Base-by-base conservation (phyloP, 179 eudicot genomes). In the Beta lomatogona region DNA sequence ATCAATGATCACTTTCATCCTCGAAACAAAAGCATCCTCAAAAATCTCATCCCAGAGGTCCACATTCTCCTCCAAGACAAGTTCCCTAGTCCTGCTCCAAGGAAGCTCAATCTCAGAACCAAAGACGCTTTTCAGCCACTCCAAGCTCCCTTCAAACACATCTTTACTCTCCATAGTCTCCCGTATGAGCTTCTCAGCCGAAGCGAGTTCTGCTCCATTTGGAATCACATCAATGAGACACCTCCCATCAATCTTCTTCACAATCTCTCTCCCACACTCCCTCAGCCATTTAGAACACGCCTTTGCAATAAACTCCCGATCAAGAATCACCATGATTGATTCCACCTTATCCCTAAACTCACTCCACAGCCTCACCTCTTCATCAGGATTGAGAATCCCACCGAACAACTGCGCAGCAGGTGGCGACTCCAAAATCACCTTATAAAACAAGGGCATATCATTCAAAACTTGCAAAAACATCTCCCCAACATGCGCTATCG, bases 331-430 rank as follows among this genome's bases (percentile, higher is more conserved):
- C 98, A 94, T 93, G 1, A 75, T 73, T 14, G 93, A 85, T 78
- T 96, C 98, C 83, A 96, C 85, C 71, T 86, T 90, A 58, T 94
- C 97, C 89, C 92, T 89, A 77, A 94, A 94, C 61, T 81, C 84
- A 50, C 89, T 86, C 99, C 99, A 96, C 86, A 89, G 72, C 86
- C 91, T 91, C 58, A 90, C 93, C 85, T 96, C 99, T 84, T 96
- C 97, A 19, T 96, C 94, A 0, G 98, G 98, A 85, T 91, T 91
- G 0, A 92, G 94, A 76, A 96, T 93, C 73, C 98, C 95, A 31
- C 99, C 99, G 86, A 94, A 95, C 83, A 95, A 89, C 84, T 96
- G 99, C 52, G 98, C 92, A 79, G 93, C 97, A 6, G 99, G 99
- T 2, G 99, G 99, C 0, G 92, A 85, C 25, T 86, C 91, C 87